A percentile compares a stretch with the other conserved stretches of the same genome.
phyloP scores from a whole-genome alignment of 2,329 filamentous ascomycete genomes.

The Thelonectria blattea region DNA sequence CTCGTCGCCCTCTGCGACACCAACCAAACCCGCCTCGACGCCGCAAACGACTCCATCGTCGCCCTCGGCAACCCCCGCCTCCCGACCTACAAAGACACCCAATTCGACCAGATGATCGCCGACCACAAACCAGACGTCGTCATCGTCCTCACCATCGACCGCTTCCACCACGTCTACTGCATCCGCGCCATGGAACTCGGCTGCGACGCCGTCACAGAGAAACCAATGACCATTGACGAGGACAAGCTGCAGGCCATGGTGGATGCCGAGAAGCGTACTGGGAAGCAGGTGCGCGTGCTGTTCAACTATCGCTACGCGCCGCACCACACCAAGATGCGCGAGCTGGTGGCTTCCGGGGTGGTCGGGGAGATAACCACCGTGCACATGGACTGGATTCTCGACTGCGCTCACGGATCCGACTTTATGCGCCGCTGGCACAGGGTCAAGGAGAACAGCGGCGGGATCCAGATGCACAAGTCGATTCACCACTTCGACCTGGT shows the following conservation, averaged over 20 bases:
- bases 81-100: constrained; percentile 58
- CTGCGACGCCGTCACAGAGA: constrained; percentile 66
- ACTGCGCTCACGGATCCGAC: constrained; percentile 66
- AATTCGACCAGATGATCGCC: constrained; percentile 64
- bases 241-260: constrained; percentile 56
- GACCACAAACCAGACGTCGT: constrained; percentile 65
- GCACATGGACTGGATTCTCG: constrained; percentile 69
- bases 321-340: constrained; percentile 65
- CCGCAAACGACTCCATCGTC: constrained; percentile 57
- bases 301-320: constrained; percentile 71
- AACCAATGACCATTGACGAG: constrained; percentile 69
- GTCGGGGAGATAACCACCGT: constrained; percentile 63
- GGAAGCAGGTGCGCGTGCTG: constrained; percentile 59
- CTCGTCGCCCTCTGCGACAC: constrained; percentile 66
- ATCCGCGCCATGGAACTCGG: constrained; percentile 64
- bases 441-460: constrained; percentile 64
- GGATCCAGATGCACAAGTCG: constrained; percentile 66
- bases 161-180: constrained; percentile 66
- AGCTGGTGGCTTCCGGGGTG: constrained; percentile 58
- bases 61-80: constrained; percentile 54
- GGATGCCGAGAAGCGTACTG: constrained; percentile 37
- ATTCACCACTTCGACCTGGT: constrained; percentile 70
- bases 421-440: constrained; percentile 70
- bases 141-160: constrained; percentile 68
- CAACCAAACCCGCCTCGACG: constrained; percentile 64